Base-by-base conservation (phyloP, 2,329 filamentous ascomycete species). In the Volutella citrinella region DNA sequence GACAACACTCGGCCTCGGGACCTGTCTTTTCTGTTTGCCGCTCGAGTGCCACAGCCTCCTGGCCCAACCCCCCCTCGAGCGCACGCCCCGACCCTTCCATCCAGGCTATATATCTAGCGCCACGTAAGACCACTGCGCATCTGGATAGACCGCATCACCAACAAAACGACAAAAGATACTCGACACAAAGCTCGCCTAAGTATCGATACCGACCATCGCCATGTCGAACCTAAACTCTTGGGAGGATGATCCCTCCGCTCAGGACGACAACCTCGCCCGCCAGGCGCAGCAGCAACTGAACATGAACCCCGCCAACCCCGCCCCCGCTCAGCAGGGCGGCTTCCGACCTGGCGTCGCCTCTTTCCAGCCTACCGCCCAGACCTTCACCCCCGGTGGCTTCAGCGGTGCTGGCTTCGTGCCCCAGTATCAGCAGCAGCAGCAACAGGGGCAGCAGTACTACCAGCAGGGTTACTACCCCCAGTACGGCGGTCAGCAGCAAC, bases 221-320 rank as follows among this genome's bases (percentile, higher is more conserved):
- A 95, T 95, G 89, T 84, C 90, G 54, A 82, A 90, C 64, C 85
- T 88, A 56, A 89, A 95, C 64, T 95, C 89, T 44, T 97, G 93
- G 87, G 90, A 97, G 69, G 88, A 95, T 57, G 87, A 90, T 56
- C 81, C 82, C 55, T 73, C 82, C 35, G 81, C 79, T 45, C 83
- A 87, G 71, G 84, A 90, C 54, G 84, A 87, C 53, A 78, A 78
- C 61, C 79, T 95, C 63, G 78, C 86, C 43, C 80, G 81, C 54
- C 86, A 90, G 71, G 69, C 85, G 22, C 78, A 84, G 53, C 79
- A 84, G 61, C 82, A 84, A 61, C 75, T 89, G 63, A 87, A 88
- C 62, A 61, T 90, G 56, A 85, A 84, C 61, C 69, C 71, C 33
- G 63, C 66, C 45, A 65, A 65, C 48, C 63, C 59, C 46, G 61